A percentile compares a stretch with the other conserved stretches of the same genome.
These are phyloP conservation scores for Aspergillus sp. DNA, from an alignment of 2,329 filamentous ascomycete species.

Conservation along the genomic window DNA sequence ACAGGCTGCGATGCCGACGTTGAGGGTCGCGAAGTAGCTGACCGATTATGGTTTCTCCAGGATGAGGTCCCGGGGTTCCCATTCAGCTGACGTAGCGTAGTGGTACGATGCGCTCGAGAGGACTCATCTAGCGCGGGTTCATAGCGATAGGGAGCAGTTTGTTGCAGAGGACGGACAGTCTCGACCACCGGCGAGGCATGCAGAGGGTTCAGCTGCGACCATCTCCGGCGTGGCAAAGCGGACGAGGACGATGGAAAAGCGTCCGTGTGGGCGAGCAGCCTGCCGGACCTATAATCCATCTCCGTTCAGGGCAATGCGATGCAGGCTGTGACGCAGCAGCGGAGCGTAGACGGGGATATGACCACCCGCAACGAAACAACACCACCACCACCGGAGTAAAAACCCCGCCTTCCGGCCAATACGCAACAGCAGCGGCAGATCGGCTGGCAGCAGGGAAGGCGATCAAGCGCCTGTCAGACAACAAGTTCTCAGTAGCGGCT, in stretches of 20 bases:
- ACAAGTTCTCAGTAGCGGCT: neutral
- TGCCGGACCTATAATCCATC: slow-evolving; percentile 40
- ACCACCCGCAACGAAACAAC: neutral
- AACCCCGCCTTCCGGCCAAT: slow-evolving; percentile 16
- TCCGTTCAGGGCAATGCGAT: slow-evolving; percentile 7
- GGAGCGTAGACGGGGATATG: neutral
- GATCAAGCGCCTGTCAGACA: slow-evolving; percentile 15
- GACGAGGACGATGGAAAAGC: slow-evolving; percentile 32
- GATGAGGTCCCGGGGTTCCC: slow-evolving; percentile 27
- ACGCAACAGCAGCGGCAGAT: slow-evolving; percentile 15
- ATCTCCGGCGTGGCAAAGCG: slow-evolving; percentile 33
- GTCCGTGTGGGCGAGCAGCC: slow-evolving; percentile 29
- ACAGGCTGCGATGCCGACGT: slow-evolving; percentile 45
- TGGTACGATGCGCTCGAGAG: slow-evolving; percentile 33
- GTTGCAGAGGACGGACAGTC: slow-evolving; percentile 24
- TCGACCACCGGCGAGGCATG: slow-evolving; percentile 26
- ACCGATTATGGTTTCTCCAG: slow-evolving; percentile 26
- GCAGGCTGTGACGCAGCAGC: slow-evolving; percentile 10
- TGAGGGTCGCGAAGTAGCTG: slow-evolving; percentile 23
- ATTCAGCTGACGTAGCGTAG: slow-evolving; percentile 37
- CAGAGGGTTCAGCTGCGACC: slow-evolving; percentile 32
- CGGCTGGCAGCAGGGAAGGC: slow-evolving; percentile 3
- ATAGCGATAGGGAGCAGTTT: slow-evolving; percentile 27
- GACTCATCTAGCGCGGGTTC: slow-evolving; percentile 33
- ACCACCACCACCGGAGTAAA: slow-evolving; percentile 5